These are phyloP conservation scores for Malus hybrid DNA, from an alignment of 331 rosid genomes.

Conservation along the genomic window DNA sequence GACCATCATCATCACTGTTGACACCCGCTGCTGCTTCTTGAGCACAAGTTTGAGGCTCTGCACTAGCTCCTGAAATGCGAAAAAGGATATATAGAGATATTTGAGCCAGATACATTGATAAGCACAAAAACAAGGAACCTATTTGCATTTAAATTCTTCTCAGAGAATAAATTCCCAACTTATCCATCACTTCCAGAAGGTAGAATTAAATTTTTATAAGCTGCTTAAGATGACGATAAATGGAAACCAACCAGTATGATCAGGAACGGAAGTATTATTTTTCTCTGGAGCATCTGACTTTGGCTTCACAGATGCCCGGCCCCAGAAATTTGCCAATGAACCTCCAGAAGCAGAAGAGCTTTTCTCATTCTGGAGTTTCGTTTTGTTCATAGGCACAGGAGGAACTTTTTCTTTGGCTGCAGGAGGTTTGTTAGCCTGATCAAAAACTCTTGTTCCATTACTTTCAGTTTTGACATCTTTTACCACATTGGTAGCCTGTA, in stretches of 20 bases:
- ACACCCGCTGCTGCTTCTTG: conserved; percentile 43
- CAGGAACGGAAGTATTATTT: conserved; percentile 23
- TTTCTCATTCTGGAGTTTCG: conserved; percentile 58
- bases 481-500: conserved; percentile 31
- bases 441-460: conserved; percentile 32
- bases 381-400: conserved; percentile 51
- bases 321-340: conserved; percentile 75
- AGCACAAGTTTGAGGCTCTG: conserved; percentile 54
- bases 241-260: conserved; percentile 48
- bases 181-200: neutral
- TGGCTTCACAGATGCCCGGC: conserved; percentile 65
- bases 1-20: conserved; percentile 62
- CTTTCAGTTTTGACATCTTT: conserved; percentile 62
- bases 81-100: neutral
- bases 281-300: conserved; percentile 45
- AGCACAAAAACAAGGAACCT: neutral
- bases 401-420: conserved; percentile 41
- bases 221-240: conserved; percentile 10
- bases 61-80: conserved; percentile 34
- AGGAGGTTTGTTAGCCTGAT: conserved; percentile 40
- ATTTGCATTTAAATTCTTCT: neutral
- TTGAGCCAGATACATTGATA: neutral
- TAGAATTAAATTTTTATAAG: conserved; percentile 11
- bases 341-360: conserved; percentile 53
- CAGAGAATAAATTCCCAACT: neutral